Conservation (phyloP, 192 early-diverging fungal genomes). For the Spizellomyces punctatus region DNA sequence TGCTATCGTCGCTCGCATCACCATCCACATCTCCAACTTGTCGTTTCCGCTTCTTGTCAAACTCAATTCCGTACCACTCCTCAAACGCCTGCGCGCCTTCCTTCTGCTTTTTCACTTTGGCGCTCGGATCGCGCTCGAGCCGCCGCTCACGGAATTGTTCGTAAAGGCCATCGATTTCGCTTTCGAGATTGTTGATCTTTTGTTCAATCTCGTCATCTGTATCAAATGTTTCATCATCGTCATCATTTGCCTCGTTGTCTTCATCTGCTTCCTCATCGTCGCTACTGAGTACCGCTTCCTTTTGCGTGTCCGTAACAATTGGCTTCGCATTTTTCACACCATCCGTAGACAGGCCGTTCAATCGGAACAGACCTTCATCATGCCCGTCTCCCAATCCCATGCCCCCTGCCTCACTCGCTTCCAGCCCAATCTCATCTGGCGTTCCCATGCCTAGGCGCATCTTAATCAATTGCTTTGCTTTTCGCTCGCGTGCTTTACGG, state of each 20-base stretch:
- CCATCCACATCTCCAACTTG: conserved; percentile 4
- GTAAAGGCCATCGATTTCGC: conserved; percentile 65
- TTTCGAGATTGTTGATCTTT: conserved; percentile 39
- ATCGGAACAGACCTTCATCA: conserved; percentile 24
- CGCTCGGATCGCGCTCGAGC: conserved; percentile 75
- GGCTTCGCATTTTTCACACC: conserved; percentile 4
- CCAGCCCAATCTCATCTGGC: conserved; percentile 54
- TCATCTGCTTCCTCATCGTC: conserved; percentile 42
- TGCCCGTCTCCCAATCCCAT: conserved; percentile 27
- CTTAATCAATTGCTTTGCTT: conserved; percentile 53
- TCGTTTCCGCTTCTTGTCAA: conserved; percentile 42
- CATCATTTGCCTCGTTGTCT: conserved; percentile 38
- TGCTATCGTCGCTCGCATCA: conserved; percentile 25
- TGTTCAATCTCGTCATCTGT: conserved; percentile 59
- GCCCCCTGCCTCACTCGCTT: conserved; percentile 33
- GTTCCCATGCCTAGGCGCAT: conserved; percentile 58
- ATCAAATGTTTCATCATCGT: conserved; percentile 46
- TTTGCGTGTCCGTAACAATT: neutral
- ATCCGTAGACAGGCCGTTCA: conserved; percentile 7
- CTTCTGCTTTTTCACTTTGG: conserved; percentile 70
- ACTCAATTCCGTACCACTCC: conserved; percentile 62
- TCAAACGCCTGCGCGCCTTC: conserved; percentile 58
- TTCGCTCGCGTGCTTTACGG: conserved; percentile 48
- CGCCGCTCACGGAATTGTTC: conserved; percentile 72
- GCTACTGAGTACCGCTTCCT: conserved; percentile 1